Conservation (phyloP, 2,329 filamentous ascomycete genomes). For the Penicillium sp. region DNA sequence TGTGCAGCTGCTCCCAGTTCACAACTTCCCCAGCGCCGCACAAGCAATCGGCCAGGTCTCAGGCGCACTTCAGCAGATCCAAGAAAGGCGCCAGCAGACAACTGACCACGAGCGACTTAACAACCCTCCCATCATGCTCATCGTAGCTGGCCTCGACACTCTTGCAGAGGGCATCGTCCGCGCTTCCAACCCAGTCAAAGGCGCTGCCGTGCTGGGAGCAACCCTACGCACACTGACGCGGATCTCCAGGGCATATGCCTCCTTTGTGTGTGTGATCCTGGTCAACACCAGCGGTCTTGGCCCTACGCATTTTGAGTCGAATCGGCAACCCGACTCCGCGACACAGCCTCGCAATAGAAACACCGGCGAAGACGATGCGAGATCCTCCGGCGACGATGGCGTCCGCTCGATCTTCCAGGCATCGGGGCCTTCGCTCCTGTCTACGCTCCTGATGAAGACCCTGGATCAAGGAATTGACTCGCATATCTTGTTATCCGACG, state of each 20-base stretch:
- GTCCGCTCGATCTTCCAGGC: slow-evolving; percentile 30
- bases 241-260: slow-evolving; percentile 30
- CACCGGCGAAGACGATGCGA: slow-evolving; percentile 2
- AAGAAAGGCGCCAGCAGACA: slow-evolving; percentile 11
- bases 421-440: slow-evolving; percentile 20
- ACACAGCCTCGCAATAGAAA: not conserved
- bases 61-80: slow-evolving; percentile 21
- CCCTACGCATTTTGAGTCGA: slow-evolving; percentile 1
- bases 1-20: slow-evolving; percentile 36
- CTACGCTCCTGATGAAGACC: slow-evolving; percentile 35
- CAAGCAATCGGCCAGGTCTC: slow-evolving; percentile 35
- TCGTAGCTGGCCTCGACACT: slow-evolving; percentile 39
- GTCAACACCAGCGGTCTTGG: slow-evolving; percentile 39
- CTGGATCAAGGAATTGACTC: slow-evolving; percentile 42
- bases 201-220: slow-evolving; percentile 33
- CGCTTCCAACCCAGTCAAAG: slow-evolving; percentile 36
- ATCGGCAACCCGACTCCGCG: slow-evolving; percentile 5
- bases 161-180: slow-evolving; percentile 39
- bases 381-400: slow-evolving; percentile 15
- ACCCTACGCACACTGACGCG: slow-evolving; percentile 35
- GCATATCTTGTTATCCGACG: slow-evolving; percentile 37
- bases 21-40: slow-evolving; percentile 29
- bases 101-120: not conserved
- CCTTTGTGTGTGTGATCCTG: slow-evolving; percentile 34
- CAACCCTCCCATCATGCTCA: slow-evolving; percentile 22